These are phyloP conservation scores for Mycena alexandri DNA, from an alignment of 768 basidiomycete species.

Conservation along the genomic window DNA sequence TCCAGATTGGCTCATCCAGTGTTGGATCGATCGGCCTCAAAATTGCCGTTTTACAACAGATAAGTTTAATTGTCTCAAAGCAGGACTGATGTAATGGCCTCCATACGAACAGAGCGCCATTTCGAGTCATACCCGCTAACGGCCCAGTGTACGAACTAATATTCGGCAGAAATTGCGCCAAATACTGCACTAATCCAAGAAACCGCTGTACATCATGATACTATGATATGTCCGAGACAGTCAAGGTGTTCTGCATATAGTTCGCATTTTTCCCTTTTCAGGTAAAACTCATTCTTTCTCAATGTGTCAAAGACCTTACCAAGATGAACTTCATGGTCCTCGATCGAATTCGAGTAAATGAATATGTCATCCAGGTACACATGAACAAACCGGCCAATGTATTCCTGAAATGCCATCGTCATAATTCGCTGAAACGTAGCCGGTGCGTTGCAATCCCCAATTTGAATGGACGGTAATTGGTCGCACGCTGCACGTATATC, in stretches of 20 bases:
- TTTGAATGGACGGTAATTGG: too few relatives aligned
- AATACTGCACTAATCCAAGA: constrained; percentile 40
- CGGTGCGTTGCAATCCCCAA: too few relatives aligned
- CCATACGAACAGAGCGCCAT: constrained; percentile 47
- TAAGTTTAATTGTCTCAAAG: constrained; percentile 41
- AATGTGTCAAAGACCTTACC: background rate
- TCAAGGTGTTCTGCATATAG: constrained; percentile 35
- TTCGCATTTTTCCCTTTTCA: background rate
- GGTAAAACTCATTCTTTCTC: too few relatives aligned
- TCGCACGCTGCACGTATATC: too few relatives aligned
- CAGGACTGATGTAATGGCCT: constrained; percentile 40
- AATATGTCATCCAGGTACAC: too few relatives aligned
- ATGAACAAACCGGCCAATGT: too few relatives aligned
- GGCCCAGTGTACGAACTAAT: constrained; percentile 48
- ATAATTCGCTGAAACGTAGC: too few relatives aligned
- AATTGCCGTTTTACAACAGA: background rate
- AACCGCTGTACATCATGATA: constrained; percentile 47
- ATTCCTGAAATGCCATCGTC: too few relatives aligned
- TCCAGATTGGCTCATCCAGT: background rate
- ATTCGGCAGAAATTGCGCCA: constrained; percentile 43
- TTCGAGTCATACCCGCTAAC: constrained; percentile 43
- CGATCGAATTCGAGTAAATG: background rate
- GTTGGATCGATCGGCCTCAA: background rate
- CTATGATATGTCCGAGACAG: constrained; percentile 50
- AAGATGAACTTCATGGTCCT: background rate